These are phyloP conservation scores for Euphorbia schlechtendalii DNA, from an alignment of 441 rosid species.

Conservation along the genomic window DNA sequence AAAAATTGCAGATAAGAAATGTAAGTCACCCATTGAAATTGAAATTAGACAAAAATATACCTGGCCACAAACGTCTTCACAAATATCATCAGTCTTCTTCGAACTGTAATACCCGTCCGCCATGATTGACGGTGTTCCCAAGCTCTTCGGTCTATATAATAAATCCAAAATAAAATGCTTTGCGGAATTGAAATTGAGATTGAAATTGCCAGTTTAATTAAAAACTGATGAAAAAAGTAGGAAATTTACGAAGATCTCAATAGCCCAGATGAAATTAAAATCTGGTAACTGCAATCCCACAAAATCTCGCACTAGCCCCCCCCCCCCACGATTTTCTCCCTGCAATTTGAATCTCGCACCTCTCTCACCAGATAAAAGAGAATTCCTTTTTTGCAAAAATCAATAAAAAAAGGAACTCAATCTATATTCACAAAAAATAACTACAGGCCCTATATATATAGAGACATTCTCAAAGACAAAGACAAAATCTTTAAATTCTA, in stretches of 20 bases:
- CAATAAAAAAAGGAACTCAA: background rate
- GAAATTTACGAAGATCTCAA: conserved; percentile 18
- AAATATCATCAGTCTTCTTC: conserved; percentile 78
- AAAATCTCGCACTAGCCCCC: conserved; percentile 15
- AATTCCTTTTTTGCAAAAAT: no score
- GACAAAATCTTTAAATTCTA: background rate
- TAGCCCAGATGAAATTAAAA: conserved; percentile 24
- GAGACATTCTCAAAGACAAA: background rate
- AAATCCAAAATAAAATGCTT: background rate
- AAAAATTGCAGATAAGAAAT: background rate
- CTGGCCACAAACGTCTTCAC: conserved; percentile 75
- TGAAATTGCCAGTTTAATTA: no score
- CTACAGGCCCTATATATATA: conserved; percentile 2
- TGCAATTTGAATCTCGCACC: no score
- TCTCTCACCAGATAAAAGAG: no score
- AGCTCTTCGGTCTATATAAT: background rate
- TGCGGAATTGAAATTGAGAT: no score
- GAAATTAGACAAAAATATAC: conserved; percentile 25
- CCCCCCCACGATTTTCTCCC: conserved; percentile 12
- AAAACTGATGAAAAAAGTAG: background rate
- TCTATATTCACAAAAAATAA: background rate
- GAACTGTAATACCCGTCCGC: conserved; percentile 64
- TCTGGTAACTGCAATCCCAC: conserved; percentile 14
- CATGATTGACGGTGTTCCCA: conserved; percentile 36
- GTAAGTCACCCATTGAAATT: background rate